These are phyloP conservation scores for Xylariomycetidae sp. DNA, from an alignment of 2,329 filamentous ascomycete genomes.

Conservation along the genomic window DNA sequence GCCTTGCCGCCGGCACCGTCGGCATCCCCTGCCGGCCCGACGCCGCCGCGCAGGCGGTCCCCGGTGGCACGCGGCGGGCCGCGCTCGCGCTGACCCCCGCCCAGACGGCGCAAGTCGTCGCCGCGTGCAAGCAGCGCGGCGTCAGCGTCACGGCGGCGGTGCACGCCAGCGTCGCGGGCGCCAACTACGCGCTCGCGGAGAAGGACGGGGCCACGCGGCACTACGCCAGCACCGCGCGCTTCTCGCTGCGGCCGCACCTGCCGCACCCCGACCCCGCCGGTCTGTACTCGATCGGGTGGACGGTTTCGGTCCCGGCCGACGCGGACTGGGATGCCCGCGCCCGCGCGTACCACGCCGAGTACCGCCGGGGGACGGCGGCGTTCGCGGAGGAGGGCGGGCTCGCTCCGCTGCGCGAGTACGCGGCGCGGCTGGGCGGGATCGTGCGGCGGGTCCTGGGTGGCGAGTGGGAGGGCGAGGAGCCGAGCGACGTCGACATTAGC, in stretches of 20 bases:
- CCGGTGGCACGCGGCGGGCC: conserved; percentile 14
- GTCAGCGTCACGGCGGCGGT: conserved; percentile 25
- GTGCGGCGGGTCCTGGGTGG: conserved; percentile 5
- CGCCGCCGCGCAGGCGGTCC: conserved; percentile 8
- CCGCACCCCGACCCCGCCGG: conserved; percentile 21
- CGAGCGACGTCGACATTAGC: background rate
- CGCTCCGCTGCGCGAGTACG: background rate
- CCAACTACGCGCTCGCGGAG: conserved; percentile 20
- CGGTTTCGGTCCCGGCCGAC: background rate
- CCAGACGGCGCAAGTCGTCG: conserved; percentile 14
- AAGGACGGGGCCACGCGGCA: conserved; percentile 10
- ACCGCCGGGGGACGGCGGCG: conserved; percentile 10
- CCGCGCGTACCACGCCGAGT: background rate
- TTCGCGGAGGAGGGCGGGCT: background rate
- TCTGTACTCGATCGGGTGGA: conserved; percentile 4
- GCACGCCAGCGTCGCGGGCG: conserved; percentile 25
- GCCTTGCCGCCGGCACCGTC: conserved; percentile 2
- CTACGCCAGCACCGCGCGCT: conserved; percentile 26
- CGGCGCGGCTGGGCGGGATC: background rate
- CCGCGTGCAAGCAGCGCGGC: conserved; percentile 11
- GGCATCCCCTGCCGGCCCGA: conserved; percentile 17
- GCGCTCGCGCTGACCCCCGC: conserved; percentile 9
- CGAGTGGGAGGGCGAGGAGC: background rate
- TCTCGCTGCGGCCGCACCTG: conserved; percentile 22
- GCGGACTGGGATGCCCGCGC: background rate